phyloP scores from a whole-genome alignment of 1,284 basidiomycete genomes.

The Bjerkandera adusta region DNA sequence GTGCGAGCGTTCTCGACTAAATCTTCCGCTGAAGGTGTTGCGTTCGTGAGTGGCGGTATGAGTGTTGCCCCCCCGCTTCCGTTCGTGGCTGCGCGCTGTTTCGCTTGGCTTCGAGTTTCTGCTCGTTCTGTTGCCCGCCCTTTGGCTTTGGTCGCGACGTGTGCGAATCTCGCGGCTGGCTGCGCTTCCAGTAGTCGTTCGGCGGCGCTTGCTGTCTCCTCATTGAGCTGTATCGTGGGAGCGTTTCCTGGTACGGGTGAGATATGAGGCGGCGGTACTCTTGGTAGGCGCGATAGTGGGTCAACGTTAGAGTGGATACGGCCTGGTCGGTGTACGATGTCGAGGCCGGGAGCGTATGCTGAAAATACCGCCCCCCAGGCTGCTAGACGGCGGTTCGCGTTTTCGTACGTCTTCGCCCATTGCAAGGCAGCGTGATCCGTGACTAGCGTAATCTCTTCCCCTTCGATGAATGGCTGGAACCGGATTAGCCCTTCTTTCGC shows the following conservation, averaged over 20 bases:
- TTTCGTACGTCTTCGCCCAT: conserved; percentile 31
- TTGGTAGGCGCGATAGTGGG: conserved; percentile 32
- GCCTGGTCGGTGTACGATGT: conserved; percentile 36
- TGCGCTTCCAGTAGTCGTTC: too few species aligned
- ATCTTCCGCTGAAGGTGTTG: too few species aligned
- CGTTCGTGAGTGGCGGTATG: too few species aligned
- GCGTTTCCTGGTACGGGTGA: conserved; percentile 15
- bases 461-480: conserved; percentile 31
- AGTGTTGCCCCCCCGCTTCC: too few species aligned
- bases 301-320: conserved; percentile 36
- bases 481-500: conserved; percentile 29
- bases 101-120: too few species aligned
- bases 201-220: too few species aligned
- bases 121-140: too few species aligned
- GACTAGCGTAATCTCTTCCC: conserved; percentile 22
- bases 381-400: conserved; percentile 26
- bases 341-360: conserved; percentile 28
- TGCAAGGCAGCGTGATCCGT: conserved; percentile 33
- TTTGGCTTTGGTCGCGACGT: too few species aligned
- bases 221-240: too few species aligned
- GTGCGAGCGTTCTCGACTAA: too few species aligned
- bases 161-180: too few species aligned
- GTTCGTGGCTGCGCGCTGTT: too few species aligned
- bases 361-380: conserved; percentile 28
- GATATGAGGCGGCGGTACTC: conserved; percentile 7